Conservation (phyloP, 192 early-diverging fungal genomes). For the Spinellus fusiger region DNA sequence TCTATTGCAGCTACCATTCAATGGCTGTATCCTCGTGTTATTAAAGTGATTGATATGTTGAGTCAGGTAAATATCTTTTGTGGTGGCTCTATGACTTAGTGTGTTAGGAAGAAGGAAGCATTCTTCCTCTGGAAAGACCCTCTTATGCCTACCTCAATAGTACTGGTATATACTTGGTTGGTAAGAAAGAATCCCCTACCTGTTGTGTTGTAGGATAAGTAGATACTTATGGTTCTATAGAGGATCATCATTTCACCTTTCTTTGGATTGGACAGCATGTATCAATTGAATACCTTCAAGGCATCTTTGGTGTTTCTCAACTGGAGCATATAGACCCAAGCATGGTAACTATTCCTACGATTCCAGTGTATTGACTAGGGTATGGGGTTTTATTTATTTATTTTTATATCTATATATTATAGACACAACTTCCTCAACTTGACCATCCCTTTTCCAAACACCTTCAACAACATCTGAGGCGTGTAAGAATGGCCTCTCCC, state of each 20-base stretch:
- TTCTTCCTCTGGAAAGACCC: slow-evolving; percentile 18
- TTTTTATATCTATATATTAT: slow-evolving; percentile 6
- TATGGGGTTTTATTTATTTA: background rate
- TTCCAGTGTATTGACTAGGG: background rate
- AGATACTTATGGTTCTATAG: slow-evolving; percentile 24
- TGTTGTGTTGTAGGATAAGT: background rate
- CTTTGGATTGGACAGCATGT: slow-evolving; percentile 86
- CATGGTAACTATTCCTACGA: slow-evolving; percentile 38
- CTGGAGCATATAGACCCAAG: slow-evolving; percentile 65
- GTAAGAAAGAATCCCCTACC: slow-evolving; percentile 24
- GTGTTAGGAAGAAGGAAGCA: background rate
- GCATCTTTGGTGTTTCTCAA: slow-evolving; percentile 76
- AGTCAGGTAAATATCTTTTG: slow-evolving; percentile 45
- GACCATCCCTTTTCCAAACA: slow-evolving; percentile 53
- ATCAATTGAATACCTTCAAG: slow-evolving; percentile 53
- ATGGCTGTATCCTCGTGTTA: slow-evolving; percentile 81
- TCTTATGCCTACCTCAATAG: slow-evolving; percentile 73
- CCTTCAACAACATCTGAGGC: slow-evolving; percentile 48
- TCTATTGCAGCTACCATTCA: slow-evolving; percentile 68
- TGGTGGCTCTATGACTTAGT: too few species aligned
- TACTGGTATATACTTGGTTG: slow-evolving; percentile 73
- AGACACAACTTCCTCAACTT: slow-evolving; percentile 61
- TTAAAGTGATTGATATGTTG: slow-evolving; percentile 60
- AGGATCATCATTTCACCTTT: slow-evolving; percentile 71
- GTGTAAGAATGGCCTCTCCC: slow-evolving; percentile 57